These are phyloP conservation scores for Wickerhamiella infanticola DNA, from an alignment of 1,139 yeast species.

Conservation along the genomic window DNA sequence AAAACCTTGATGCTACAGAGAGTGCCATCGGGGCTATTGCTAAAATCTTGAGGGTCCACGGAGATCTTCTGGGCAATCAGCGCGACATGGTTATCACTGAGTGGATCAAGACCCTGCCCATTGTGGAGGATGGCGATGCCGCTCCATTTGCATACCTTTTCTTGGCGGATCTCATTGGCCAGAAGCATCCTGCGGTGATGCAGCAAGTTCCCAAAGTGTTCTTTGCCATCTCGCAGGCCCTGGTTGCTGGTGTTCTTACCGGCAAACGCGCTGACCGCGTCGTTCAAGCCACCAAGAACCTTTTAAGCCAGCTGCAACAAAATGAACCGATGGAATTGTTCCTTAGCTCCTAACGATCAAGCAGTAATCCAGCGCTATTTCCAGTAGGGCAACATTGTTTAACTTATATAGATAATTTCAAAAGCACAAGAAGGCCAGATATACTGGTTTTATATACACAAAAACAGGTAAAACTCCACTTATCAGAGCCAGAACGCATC, in stretches of 20 bases:
- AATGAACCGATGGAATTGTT: conserved; percentile 48
- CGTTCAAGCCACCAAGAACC: conserved; percentile 37
- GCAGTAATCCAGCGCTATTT: conserved; percentile 41
- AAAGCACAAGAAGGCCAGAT: neutral
- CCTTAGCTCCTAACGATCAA: conserved; percentile 48
- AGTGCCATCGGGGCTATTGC: conserved; percentile 74
- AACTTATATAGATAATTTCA: neutral
- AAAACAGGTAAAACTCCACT: too few relatives aligned
- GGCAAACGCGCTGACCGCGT: conserved; percentile 58
- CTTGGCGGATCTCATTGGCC: conserved; percentile 56
- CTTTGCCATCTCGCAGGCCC: conserved; percentile 63
- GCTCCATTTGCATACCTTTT: conserved; percentile 79
- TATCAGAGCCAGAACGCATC: too few relatives aligned
- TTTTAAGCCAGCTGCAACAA: conserved; percentile 34
- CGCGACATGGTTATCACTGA: conserved; percentile 47
- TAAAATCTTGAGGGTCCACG: conserved; percentile 37
- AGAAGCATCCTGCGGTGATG: conserved; percentile 46
- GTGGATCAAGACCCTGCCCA: conserved; percentile 76
- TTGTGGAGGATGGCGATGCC: conserved; percentile 71
- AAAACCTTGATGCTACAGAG: conserved; percentile 76
- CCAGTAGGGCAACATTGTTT: conserved; percentile 19
- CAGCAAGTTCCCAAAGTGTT: conserved; percentile 49
- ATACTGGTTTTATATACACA: neutral
- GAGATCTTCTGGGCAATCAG: conserved; percentile 34
- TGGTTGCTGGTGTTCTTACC: conserved; percentile 47